Base-by-base conservation (phyloP, 192 early-diverging fungal genomes). In the Coemansia pectinata region DNA sequence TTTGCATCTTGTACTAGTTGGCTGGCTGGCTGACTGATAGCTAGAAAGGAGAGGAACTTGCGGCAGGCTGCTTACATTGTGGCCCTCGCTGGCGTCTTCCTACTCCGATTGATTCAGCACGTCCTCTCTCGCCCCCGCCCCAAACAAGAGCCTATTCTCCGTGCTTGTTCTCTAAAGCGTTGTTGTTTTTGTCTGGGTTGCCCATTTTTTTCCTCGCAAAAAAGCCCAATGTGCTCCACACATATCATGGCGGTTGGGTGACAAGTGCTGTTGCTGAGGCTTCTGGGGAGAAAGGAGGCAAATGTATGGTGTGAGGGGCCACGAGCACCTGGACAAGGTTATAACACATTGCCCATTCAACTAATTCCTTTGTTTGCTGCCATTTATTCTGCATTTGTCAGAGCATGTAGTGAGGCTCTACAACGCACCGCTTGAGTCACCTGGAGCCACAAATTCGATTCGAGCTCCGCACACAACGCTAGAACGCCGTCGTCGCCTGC, bases 261-360 rank as follows among this genome's bases (percentile, higher is more conserved):
- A 15, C 48, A 12, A 52, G 48, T 17, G 48, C 23, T 52, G 23
- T 5, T 47, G n/a, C 17, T 17, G n/a, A 47, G 4, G 47, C 47
- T 23, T 48, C 52, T 29, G 25, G 25, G 11, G 52, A 29, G 52
- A 29, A 29, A 23, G 25, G 25, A n/a, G 11, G 25, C 55, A 33
- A 2, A 29, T 58, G 55, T 31, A 10, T 58, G 55, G 14, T 17
- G 15, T 2, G 14, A 58, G 29, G 15, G 33, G 55, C 15, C 25
- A 34, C 12, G 27, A 53, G 52, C 23, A 53, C 52, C n/a, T 25
- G 52, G 52, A 29, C 52, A 58, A 58, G 55, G 55, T 58, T 58
- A 61, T 61, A 21, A 39, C 36, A 21, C 19, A 23, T 36, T 40
- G 34, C 59, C 19, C 8, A 61, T 61, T 61, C 59, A 40, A 39